phyloP scores from a whole-genome alignment of 805 yeast genomes.

The Yamadazyma olivae region DNA sequence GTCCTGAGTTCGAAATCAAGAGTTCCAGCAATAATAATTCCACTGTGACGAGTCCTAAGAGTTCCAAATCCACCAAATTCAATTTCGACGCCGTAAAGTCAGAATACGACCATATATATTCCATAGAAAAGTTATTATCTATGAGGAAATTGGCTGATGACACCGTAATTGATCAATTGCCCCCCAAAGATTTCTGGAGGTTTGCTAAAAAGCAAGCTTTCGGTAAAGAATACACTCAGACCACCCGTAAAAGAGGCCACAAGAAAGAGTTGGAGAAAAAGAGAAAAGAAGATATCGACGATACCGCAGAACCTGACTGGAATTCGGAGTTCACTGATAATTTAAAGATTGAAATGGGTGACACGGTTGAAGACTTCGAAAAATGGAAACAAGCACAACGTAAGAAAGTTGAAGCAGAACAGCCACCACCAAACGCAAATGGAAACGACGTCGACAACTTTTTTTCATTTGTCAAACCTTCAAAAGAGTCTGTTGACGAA shows the following conservation, averaged over 20 bases:
- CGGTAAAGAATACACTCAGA: slow-evolving; percentile 7
- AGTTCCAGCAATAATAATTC: slow-evolving; percentile 21
- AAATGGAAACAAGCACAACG: slow-evolving; percentile 43
- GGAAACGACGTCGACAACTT: slow-evolving; percentile 43
- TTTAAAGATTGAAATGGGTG: slow-evolving; percentile 39
- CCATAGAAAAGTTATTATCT: slow-evolving; percentile 10
- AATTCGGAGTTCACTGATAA: slow-evolving; percentile 25
- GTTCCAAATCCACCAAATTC: slow-evolving; percentile 31
- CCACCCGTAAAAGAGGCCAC: slow-evolving; percentile 4
- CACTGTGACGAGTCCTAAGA: slow-evolving; percentile 30
- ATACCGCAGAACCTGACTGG: slow-evolving; percentile 34
- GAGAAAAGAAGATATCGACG: slow-evolving; percentile 2
- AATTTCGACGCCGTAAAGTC: slow-evolving; percentile 15
- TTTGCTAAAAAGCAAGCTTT: slow-evolving; percentile 5
- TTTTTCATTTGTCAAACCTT: slow-evolving; percentile 37
- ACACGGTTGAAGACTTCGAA: slow-evolving; percentile 56
- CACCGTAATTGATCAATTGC: slow-evolving; percentile 3
- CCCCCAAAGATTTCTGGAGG: slow-evolving; percentile 15
- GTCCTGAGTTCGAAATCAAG: slow-evolving; percentile 29
- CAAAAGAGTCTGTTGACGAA: slow-evolving; percentile 4
- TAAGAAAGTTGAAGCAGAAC: slow-evolving; percentile 27
- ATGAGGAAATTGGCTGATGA: slow-evolving; percentile 3
- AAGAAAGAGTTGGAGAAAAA: slow-evolving; percentile 7
- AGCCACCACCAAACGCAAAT: too few species aligned
- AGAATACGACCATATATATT: slow-evolving; percentile 8